These are phyloP conservation scores for Detonula confervacea DNA, from an alignment of 352 stramenopile species.

Conservation along the genomic window DNA sequence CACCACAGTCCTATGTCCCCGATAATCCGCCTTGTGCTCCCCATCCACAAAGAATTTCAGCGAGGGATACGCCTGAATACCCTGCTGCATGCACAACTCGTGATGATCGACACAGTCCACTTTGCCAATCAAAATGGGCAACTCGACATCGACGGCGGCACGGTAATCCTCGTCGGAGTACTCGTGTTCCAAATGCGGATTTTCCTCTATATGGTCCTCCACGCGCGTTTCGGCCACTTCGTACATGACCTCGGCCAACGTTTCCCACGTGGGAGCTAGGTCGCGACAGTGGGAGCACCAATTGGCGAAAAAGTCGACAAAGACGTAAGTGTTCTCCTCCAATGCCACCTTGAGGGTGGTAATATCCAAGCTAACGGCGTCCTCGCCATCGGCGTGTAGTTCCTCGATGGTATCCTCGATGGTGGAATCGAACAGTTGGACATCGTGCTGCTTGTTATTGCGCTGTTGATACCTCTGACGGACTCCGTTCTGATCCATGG, in stretches of 20 bases:
- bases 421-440: conserved; percentile 65
- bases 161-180: conserved; percentile 77
- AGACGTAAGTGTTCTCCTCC: conserved; percentile 76
- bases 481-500: conserved; percentile 89
- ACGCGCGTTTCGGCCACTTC: conserved; percentile 57
- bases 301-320: conserved; percentile 83
- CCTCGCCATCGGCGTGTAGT: conserved; percentile 76
- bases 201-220: conserved; percentile 47
- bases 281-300: conserved; percentile 82
- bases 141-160: conserved; percentile 66
- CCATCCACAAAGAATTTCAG: conserved; percentile 97
- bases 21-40: conserved; percentile 88
- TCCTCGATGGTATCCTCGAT: conserved; percentile 77
- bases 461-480: conserved; percentile 80
- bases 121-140: conserved; percentile 82
- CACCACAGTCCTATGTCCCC: conserved; percentile 77
- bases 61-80: conserved; percentile 95
- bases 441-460: conserved; percentile 81
- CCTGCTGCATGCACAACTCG: conserved; percentile 91
- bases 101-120: conserved; percentile 95
- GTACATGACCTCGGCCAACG: conserved; percentile 81
- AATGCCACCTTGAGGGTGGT: conserved; percentile 52
- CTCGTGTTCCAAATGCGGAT: conserved; percentile 43
- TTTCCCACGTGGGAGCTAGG: conserved; percentile 84
- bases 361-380: conserved; percentile 69